These are phyloP conservation scores for Phlebopus sp. DNA, from an alignment of 1,284 basidiomycete species.

Conservation along the genomic window DNA sequence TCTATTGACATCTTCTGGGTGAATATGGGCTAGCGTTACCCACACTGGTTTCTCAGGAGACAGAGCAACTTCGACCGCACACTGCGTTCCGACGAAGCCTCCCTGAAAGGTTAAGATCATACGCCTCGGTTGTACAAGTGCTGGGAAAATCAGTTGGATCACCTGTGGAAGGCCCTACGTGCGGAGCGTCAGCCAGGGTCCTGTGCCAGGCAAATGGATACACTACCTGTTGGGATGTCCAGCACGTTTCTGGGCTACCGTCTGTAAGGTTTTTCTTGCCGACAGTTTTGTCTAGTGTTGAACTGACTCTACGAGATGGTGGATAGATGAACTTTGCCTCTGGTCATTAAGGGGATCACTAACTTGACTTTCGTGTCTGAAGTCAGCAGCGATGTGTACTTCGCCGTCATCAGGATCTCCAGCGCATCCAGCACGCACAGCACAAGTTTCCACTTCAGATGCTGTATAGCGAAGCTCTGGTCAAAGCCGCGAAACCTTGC, in stretches of 20 bases:
- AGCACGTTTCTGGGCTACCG: conserved; percentile 73
- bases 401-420: conserved; percentile 15
- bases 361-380: conserved; percentile 53
- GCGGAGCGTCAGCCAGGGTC: conserved; percentile 7
- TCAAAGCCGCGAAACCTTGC: not conserved
- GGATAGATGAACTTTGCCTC: not conserved
- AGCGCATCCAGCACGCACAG: not conserved
- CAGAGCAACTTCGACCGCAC: conserved; percentile 44
- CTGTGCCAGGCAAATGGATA: conserved; percentile 6
- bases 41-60: conserved; percentile 37
- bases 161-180: conserved; percentile 69
- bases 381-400: conserved; percentile 19
- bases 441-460: conserved; percentile 1
- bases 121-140: conserved; percentile 49
- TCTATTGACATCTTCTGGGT: conserved; percentile 75
- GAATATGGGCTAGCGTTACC: conserved; percentile 51
- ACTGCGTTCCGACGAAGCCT: conserved; percentile 73
- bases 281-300: conserved; percentile 75
- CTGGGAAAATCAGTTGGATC: conserved; percentile 60
- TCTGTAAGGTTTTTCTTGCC: conserved; percentile 72
- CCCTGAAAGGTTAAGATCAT: conserved; percentile 77
- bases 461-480: not conserved
- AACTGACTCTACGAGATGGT: conserved; percentile 62
- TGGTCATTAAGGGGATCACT: conserved; percentile 5
- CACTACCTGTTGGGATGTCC: conserved; percentile 75